phyloP scores from a whole-genome alignment of 345 rosid species.

The Brassica cretica region DNA sequence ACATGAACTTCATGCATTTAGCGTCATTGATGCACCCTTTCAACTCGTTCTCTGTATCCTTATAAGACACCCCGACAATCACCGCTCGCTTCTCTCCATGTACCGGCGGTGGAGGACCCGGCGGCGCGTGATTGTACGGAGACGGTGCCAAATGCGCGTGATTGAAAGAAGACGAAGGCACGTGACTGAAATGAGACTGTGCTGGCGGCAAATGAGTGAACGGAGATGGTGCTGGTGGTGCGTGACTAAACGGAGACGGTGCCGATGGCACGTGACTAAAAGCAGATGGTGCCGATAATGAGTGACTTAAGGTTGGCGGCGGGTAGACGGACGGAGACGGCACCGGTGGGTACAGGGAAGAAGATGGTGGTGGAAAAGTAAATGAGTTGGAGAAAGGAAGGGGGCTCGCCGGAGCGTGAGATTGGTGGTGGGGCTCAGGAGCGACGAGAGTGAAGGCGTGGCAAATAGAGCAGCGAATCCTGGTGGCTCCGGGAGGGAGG shows the following conservation, averaged over 20 bases:
- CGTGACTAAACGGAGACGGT: slow-evolving; percentile 39
- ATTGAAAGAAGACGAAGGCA: slow-evolving; percentile 42
- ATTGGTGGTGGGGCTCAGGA: slow-evolving; percentile 41
- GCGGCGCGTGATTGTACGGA: slow-evolving; percentile 53
- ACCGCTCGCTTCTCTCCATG: slow-evolving; percentile 80
- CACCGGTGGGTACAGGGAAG: slow-evolving; percentile 34
- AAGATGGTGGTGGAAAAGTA: slow-evolving; percentile 32
- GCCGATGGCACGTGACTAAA: not conserved
- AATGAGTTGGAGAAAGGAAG: slow-evolving; percentile 25
- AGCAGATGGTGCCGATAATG: slow-evolving; percentile 28
- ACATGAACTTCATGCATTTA: slow-evolving; percentile 80
- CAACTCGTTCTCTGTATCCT: slow-evolving; percentile 53
- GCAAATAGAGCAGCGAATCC: slow-evolving; percentile 81
- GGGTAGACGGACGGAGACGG: slow-evolving; percentile 49
- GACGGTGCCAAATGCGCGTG: slow-evolving; percentile 34
- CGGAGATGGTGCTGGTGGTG: slow-evolving; percentile 14
- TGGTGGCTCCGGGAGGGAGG: slow-evolving; percentile 63
- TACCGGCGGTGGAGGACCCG: slow-evolving; percentile 51
- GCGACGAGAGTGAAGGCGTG: slow-evolving; percentile 62
- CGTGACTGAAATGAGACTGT: slow-evolving; percentile 46
- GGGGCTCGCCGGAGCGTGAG: slow-evolving; percentile 29
- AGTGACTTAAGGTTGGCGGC: slow-evolving; percentile 40
- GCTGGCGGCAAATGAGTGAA: not conserved
- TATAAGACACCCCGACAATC: slow-evolving; percentile 70
- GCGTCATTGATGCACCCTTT: slow-evolving; percentile 89